These are phyloP conservation scores for Sinapis alba DNA, from an alignment of 441 rosid genomes.

Conservation along the genomic window DNA sequence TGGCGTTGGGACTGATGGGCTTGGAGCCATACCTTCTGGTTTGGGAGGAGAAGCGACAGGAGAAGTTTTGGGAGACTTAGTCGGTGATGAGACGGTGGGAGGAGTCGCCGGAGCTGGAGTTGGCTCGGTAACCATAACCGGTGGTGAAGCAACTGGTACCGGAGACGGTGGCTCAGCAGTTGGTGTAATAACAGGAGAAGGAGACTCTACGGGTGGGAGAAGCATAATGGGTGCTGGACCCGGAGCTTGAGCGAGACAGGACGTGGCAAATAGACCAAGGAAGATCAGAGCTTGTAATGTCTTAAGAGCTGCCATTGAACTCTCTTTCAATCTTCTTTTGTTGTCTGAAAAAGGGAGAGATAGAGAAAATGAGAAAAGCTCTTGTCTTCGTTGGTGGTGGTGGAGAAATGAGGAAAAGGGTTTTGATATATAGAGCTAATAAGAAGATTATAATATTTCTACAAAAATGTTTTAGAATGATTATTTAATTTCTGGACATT, in stretches of 20 bases:
- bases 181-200: slow-evolving; percentile 27
- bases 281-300: slow-evolving; percentile 52
- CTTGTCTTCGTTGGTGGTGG: slow-evolving; percentile 36
- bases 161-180: slow-evolving; percentile 27
- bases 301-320: slow-evolving; percentile 47
- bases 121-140: slow-evolving; percentile 36
- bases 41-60: slow-evolving; percentile 44
- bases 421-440: slow-evolving; percentile 22
- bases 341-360: background rate
- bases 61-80: slow-evolving; percentile 31
- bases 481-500: slow-evolving; percentile 1
- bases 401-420: background rate
- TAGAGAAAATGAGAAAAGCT: slow-evolving; percentile 15
- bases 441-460: background rate
- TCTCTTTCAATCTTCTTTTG: slow-evolving; percentile 16
- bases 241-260: slow-evolving; percentile 77
- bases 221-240: slow-evolving; percentile 41
- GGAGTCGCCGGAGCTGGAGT: slow-evolving; percentile 39
- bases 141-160: slow-evolving; percentile 28
- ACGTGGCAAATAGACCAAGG: slow-evolving; percentile 60
- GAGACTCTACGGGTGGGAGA: slow-evolving; percentile 34
- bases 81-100: slow-evolving; percentile 37
- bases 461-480: background rate
- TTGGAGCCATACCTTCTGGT: slow-evolving; percentile 27
- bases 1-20: slow-evolving; percentile 27